Evolutionary conservation across 768 basidiomycete genomes (phyloP), one percentile per base, ranked within the genome.

Genomic region (Kwoniella newhampshirensis): DNA sequence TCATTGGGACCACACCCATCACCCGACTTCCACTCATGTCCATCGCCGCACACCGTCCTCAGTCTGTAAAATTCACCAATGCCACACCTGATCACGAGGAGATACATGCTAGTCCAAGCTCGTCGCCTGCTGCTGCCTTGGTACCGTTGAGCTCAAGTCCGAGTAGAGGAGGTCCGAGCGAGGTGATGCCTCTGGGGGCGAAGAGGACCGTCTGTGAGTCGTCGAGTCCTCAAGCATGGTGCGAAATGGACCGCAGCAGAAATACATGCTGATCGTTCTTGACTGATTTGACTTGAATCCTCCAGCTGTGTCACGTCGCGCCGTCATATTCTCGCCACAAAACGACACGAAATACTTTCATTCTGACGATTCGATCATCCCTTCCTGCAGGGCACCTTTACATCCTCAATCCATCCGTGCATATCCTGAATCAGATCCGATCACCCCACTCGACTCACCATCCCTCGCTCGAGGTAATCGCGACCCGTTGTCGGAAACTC

Each of bases 321-420:
- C 50, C 18, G 68, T 68, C 46, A 58, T 59, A 43, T 70, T 65
- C 52, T 66, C 68, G 4, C 59, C 63, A 15, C 57, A 47, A 23
- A 58, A 54, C 35, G 54, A 63, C 27, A 59, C 60, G 13, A 63
- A 62, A 52, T 50, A 61, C 53, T 72, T 68, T 46, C 49, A 67
- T 51, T 60, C 63, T 7, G 36, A 60, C 40, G 63, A 72, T 32
- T 57, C 63, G 1, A 67, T 71, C 55, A 25, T 64, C 23, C 57
- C 62, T n/a, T 7, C 12, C n/a, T 25, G 42, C 13, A 18, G 45
- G 13, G 57, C 46, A 20, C 51, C 54, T 7, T 27, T 37, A 6
- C 62, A 50, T 27, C 66, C 63, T n/a, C 43, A 58, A n/a, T 60
- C 67, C 12, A 62, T 70, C 15, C 56, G 62, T 20, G 60, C 68